Evolutionary conservation across 495 filamentous ascomycete genomes (phyloP).

Genomic region (Xylaria bambusicola): DNA sequence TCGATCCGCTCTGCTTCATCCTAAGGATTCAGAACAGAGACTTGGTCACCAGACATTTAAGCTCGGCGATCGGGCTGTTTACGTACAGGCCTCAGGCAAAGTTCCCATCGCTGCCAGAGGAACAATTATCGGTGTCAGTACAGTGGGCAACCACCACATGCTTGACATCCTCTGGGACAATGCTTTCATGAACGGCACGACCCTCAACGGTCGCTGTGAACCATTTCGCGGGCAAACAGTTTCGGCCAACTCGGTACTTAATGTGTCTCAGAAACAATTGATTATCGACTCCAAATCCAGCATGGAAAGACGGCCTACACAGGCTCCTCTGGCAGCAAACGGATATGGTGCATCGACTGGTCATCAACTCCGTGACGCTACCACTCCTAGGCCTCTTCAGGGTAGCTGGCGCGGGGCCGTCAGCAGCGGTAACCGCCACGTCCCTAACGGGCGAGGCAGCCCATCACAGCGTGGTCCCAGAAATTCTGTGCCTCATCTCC

Average conservation of each 20-base stretch:
- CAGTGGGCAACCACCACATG: constrained; percentile 74
- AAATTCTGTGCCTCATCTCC: constrained; percentile 44
- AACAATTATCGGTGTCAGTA: constrained; percentile 89
- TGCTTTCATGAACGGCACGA: constrained; percentile 95
- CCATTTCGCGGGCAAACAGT: constrained; percentile 96
- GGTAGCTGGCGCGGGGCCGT: constrained; percentile 75
- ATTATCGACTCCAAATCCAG: constrained; percentile 72
- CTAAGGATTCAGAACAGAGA: constrained; percentile 87
- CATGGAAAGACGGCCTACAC: constrained; percentile 57
- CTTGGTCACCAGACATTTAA: constrained; percentile 81
- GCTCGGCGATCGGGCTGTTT: constrained; percentile 89
- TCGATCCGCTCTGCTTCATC: constrained; percentile 83
- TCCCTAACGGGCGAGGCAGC: constrained; percentile 40
- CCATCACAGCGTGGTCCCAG: constrained; percentile 39
- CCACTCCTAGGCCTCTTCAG: constrained; percentile 65
- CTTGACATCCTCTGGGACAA: constrained; percentile 92
- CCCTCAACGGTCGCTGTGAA: constrained; percentile 84
- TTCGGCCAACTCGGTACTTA: constrained; percentile 77
- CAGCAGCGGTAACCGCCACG: constrained; percentile 32
- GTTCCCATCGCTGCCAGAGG: constrained; percentile 91
- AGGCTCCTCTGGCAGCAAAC: constrained; percentile 59
- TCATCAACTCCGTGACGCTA: constrained; percentile 69
- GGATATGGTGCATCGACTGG: constrained; percentile 62
- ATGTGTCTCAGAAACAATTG: constrained; percentile 79
- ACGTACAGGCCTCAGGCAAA: constrained; percentile 89